Evolutionary conservation across 108 stramenopile species (phyloP).

Genomic region (Nitzschia sp.): DNA sequence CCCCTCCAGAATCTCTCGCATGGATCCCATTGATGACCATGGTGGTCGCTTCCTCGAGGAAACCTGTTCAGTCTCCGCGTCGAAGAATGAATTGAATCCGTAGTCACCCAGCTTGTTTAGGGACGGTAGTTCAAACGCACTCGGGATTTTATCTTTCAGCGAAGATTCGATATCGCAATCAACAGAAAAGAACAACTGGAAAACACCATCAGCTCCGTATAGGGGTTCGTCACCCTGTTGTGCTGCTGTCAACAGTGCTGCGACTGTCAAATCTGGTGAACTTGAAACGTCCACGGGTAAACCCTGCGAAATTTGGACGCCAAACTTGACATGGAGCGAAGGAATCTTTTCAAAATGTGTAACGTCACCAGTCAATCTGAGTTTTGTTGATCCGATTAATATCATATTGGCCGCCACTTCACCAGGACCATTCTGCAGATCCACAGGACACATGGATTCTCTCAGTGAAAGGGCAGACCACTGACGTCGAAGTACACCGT

Average conservation of each 20-base stretch:
- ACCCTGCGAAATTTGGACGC: neutral
- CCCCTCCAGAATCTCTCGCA: no score
- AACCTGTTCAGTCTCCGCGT: neutral
- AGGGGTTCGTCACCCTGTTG: no score
- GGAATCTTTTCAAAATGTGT: constrained; percentile 23
- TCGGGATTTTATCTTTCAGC: no score
- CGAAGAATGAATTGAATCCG: no score
- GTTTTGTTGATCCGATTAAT: neutral
- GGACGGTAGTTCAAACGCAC: no score
- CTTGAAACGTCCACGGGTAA: neutral
- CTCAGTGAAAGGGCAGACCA: constrained; percentile 50
- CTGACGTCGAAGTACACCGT: constrained; percentile 27
- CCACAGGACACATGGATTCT: constrained; percentile 41
- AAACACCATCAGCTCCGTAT: no score
- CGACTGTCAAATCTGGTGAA: constrained; percentile 7
- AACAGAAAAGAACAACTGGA: no score
- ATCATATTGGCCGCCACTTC: neutral
- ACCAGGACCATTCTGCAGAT: constrained; percentile 19
- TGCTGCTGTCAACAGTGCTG: constrained; percentile 2
- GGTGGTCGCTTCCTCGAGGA: neutral
- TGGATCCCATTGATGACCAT: neutral
- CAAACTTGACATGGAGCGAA: constrained; percentile 21
- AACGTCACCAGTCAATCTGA: constrained; percentile 14
- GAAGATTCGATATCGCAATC: no score
- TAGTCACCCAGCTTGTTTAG: no score